Percentiles rank a stretch among this genome's conserved stretches.
Evolutionary conservation across 306 rosid genomes (phyloP).

Genomic region (Betula pendula): DNA sequence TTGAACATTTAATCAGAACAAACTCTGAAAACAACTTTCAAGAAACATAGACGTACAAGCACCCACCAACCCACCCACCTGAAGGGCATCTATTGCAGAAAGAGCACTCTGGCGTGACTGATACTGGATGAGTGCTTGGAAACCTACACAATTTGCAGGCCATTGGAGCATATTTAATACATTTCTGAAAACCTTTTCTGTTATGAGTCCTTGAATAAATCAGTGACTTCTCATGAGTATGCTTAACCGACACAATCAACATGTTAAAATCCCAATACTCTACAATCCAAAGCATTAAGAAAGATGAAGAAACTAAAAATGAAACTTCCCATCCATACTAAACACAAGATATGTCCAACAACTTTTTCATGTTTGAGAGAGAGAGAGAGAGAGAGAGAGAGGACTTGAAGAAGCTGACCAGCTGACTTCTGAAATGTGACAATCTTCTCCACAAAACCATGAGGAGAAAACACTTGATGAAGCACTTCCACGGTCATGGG

Average conservation of each 20-base stretch:
- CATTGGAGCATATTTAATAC: constrained; percentile 21
- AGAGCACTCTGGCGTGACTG: constrained; percentile 84
- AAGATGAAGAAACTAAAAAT: constrained; percentile 2
- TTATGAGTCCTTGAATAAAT: not conserved
- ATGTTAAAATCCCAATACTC: not conserved
- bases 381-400: constrained; percentile 54
- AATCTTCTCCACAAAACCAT: constrained; percentile 98
- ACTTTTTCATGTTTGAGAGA: constrained; percentile 35
- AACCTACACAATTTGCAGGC: constrained; percentile 62
- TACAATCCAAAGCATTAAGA: not conserved
- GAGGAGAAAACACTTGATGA: constrained; percentile 96
- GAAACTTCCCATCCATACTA: constrained; percentile 6
- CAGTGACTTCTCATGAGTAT: constrained; percentile 15
- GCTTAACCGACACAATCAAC: not conserved
- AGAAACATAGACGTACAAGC: constrained; percentile 8
- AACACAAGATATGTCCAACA: constrained; percentile 15
- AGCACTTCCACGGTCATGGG: constrained; percentile 99
- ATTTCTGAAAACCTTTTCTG: constrained; percentile 18
- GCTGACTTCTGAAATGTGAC: constrained; percentile 99
- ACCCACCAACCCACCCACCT: constrained; percentile 50
- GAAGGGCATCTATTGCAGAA: constrained; percentile 80
- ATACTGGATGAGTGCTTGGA: constrained; percentile 96
- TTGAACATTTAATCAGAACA: constrained; percentile 23
- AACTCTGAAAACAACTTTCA: constrained; percentile 26
- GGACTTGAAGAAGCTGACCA: constrained; percentile 91